These are phyloP conservation scores for Leptosphaerulina australis DNA, from an alignment of 2,329 filamentous ascomycete genomes.

Conservation along the genomic window DNA sequence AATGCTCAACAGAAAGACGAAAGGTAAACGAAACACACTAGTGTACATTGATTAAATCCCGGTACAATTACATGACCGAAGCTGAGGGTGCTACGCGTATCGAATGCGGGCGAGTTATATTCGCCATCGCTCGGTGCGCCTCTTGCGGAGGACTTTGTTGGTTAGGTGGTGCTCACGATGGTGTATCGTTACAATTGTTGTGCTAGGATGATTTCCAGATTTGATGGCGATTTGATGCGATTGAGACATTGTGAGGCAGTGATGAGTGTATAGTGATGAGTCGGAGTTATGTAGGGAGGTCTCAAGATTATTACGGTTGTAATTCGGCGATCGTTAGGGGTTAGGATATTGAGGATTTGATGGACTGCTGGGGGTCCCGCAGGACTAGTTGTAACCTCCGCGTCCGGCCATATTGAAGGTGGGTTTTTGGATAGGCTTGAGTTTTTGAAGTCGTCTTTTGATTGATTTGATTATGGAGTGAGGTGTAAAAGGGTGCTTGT, in stretches of 20 bases:
- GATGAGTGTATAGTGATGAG: background rate
- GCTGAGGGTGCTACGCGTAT: background rate
- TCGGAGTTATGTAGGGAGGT: background rate
- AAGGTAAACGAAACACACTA: background rate
- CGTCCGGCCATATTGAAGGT: constrained; percentile 38
- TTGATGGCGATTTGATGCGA: too few species aligned
- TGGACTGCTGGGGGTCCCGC: constrained; percentile 1
- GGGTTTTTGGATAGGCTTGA: constrained; percentile 12
- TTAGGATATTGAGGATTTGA: background rate
- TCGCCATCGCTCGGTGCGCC: constrained; percentile 38
- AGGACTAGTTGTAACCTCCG: constrained; percentile 43
- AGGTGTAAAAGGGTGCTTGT: constrained; percentile 6
- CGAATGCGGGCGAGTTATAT: too few species aligned
- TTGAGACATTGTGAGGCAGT: too few species aligned
- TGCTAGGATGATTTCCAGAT: too few species aligned
- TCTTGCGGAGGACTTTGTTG: constrained; percentile 25
- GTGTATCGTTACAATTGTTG: background rate
- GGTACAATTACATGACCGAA: constrained; percentile 2
- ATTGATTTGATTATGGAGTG: constrained; percentile 11
- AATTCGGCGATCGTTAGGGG: background rate
- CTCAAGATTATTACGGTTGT: background rate
- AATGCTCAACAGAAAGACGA: constrained; percentile 19
- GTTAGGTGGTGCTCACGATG: background rate
- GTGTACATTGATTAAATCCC: background rate
- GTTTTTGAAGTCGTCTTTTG: constrained; percentile 23